Percentiles rank a stretch among this genome's conserved stretches.
phyloP scores from a whole-genome alignment of 441 rosid species.

The Kokia cookei region DNA sequence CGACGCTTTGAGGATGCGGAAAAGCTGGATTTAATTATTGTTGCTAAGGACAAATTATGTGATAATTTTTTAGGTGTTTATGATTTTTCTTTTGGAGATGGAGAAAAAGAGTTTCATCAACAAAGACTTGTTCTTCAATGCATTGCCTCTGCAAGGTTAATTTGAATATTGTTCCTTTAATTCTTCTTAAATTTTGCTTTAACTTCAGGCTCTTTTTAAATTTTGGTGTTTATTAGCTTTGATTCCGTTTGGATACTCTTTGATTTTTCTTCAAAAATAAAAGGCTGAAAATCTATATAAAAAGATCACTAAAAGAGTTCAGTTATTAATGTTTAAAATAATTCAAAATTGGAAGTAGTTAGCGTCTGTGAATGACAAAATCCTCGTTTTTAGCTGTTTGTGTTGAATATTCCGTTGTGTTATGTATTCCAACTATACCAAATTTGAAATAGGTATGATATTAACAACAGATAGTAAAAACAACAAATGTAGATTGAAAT shows the following conservation, averaged over 20 bases:
- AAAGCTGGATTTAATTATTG: conserved; percentile 42
- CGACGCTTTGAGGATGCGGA: conserved; percentile 54
- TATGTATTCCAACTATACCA: no score
- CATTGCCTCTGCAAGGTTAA: conserved; percentile 57
- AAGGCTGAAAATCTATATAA: background rate
- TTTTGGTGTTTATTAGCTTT: background rate
- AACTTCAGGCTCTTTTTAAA: background rate
- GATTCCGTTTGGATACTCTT: background rate
- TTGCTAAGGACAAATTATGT: conserved; percentile 53
- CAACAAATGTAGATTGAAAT: background rate
- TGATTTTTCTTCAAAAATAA: background rate
- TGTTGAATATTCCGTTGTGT: no score
- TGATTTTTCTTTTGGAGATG: conserved; percentile 13
- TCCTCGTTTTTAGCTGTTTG: background rate
- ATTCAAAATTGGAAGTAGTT: background rate
- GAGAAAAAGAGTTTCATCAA: conserved; percentile 27
- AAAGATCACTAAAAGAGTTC: no score
- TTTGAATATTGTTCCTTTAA: background rate
- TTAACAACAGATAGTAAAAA: background rate
- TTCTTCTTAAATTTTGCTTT: background rate
- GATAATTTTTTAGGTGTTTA: conserved; percentile 74
- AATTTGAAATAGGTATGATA: background rate
- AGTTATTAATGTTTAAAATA: background rate
- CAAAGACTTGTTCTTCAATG: conserved; percentile 68
- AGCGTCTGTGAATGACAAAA: background rate